Conservation (phyloP, 148 eudicot genomes). For the Rhododendron mucronatum region DNA sequence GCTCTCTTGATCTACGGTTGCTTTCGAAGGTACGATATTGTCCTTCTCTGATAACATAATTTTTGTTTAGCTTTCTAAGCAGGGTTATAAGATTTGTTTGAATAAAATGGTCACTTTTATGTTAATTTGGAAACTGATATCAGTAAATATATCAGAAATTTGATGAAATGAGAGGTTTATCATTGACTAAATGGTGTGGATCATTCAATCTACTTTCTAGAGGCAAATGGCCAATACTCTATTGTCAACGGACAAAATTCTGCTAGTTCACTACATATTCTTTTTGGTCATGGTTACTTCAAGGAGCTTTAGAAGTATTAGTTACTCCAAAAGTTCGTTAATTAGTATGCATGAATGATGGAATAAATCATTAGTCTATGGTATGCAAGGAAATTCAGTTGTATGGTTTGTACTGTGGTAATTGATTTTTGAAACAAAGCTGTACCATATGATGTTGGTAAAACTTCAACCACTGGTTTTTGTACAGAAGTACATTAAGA, state of each 20-base stretch:
- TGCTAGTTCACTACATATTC: not conserved
- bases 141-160: not conserved
- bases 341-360: not conserved
- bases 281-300: not conserved
- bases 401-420: not conserved
- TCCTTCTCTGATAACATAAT: not conserved
- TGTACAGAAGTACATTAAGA: not conserved
- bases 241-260: not conserved
- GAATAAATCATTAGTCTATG: not conserved
- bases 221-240: not conserved
- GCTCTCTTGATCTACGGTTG: slow-evolving; percentile 85
- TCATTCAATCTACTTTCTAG: not conserved
- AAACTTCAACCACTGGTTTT: not conserved
- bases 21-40: slow-evolving; percentile 64
- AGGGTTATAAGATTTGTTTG: not conserved
- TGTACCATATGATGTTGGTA: not conserved
- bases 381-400: not conserved
- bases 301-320: not conserved
- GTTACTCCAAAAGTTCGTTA: not conserved
- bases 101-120: not conserved
- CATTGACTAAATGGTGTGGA: not conserved
- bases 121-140: not conserved
- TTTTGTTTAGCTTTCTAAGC: not conserved
- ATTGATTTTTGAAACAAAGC: not conserved
- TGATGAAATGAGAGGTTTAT: not conserved